Conservation (phyloP, 2,329 filamentous ascomycete species). For the Penicillium palitans region DNA sequence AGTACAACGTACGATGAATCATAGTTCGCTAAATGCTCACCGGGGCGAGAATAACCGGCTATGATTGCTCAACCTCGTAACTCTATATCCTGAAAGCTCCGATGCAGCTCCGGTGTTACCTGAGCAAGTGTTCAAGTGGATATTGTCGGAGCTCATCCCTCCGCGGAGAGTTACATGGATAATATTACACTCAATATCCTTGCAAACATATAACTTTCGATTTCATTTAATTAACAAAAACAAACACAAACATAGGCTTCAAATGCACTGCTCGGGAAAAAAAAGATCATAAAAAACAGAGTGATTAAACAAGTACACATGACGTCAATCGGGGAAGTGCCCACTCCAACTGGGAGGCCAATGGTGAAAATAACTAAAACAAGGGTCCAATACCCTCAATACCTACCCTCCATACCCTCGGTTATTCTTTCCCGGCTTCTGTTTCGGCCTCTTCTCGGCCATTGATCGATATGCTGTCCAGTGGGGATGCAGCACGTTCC, state of each 20-base stretch:
- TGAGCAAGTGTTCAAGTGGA: neutral
- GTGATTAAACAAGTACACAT: constrained; percentile 17
- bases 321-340: constrained; percentile 3
- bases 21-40: constrained; percentile 13
- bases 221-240: neutral
- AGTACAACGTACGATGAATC: neutral
- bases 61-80: constrained; percentile 15
- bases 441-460: constrained; percentile 13
- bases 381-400: constrained; percentile 4
- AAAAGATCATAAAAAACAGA: constrained; percentile 1
- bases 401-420: neutral
- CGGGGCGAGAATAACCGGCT: constrained; percentile 11
- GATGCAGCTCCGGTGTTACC: neutral
- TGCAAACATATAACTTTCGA: neutral
- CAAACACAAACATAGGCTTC: constrained; percentile 17
- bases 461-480: constrained; percentile 39
- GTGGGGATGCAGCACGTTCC: constrained; percentile 39
- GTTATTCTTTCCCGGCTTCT: neutral
- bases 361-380: neutral
- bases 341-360: neutral
- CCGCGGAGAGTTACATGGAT: neutral
- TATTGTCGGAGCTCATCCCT: constrained; percentile 4
- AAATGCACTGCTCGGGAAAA: constrained; percentile 19
- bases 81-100: constrained; percentile 7
- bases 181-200: neutral